Base-by-base conservation (phyloP, 345 rosid species). In the Murraya koenigii region DNA sequence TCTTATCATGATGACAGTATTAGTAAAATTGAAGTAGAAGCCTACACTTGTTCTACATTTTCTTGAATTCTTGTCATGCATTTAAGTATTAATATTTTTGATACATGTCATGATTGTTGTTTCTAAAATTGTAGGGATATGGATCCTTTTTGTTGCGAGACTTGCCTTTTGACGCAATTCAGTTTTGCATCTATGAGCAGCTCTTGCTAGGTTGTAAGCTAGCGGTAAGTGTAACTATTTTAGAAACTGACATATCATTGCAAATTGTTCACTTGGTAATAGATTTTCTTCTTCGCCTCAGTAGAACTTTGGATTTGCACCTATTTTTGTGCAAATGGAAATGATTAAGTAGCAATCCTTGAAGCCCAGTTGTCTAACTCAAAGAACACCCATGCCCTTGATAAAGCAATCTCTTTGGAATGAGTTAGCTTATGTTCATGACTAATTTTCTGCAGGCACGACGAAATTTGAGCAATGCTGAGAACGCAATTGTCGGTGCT, bases 101-200 rank as follows among this genome's bases (percentile, higher is more conserved):
- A 15, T 14, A 32, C 26, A 19, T 77, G 41, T 72, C 63, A 23
- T 76, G 56, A 68, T 52, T 32, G 32, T 58, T 63, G 2, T 67
- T 68, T 54, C 44, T 71, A 73, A 74, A 76, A 69, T 39, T 84
- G 78, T 79, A 95, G 99, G 99, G 98, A 8, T 95, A 88, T 79
- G 92, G 99, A 78, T 93, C 97, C 54, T 92, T 93, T 80, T 81
- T 95, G 71, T 70, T 95, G 87, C 87, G 96, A 81, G 99, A 95
- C 84, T 85, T 95, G 81, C 99, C 98, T 63, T 95, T 93, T 87
- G 99, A 95, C 55, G 99, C 98, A 1, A 80, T 93, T 71, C 98
- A 95, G 76, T 95, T 95, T 82, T 95, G 99, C 75, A 82, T 93
- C 80, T 95, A 95, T 49, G 99, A 95, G 87, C 98, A 95, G 82